These are phyloP conservation scores for Leptodontidium sp. DNA, from an alignment of 2,329 filamentous ascomycete species.

Conservation along the genomic window DNA sequence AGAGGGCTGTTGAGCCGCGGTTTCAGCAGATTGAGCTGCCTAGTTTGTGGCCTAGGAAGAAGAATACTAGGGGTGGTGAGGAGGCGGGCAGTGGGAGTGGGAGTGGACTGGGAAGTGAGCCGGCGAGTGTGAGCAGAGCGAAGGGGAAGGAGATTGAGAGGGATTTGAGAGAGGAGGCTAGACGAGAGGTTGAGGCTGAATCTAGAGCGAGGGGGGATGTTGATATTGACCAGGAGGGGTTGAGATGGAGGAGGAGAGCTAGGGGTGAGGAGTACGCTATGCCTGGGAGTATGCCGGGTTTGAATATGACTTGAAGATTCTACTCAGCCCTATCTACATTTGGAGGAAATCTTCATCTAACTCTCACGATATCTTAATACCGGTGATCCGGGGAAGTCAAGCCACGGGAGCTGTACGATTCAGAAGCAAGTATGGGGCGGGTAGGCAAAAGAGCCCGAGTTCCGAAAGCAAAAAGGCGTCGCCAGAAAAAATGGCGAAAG, in stretches of 20 bases:
- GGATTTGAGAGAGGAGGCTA: conserved; percentile 60
- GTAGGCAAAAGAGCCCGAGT: too few species aligned
- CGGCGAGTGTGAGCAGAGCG: conserved; percentile 58
- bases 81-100: conserved; percentile 53
- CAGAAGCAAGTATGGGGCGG: too few species aligned
- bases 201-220: conserved; percentile 41
- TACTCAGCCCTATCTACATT: not conserved
- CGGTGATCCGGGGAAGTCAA: not conserved
- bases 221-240: conserved; percentile 45
- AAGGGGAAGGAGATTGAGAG: conserved; percentile 62
- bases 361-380: not conserved
- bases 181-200: conserved; percentile 57
- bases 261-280: conserved; percentile 48
- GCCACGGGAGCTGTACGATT: not conserved
- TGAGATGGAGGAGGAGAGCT: conserved; percentile 46
- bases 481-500: not conserved
- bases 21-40: conserved; percentile 89
- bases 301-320: conserved; percentile 38
- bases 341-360: not conserved
- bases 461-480: not conserved
- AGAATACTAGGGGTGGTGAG: conserved; percentile 79
- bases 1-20: conserved; percentile 83
- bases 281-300: conserved; percentile 48
- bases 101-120: conserved; percentile 34
- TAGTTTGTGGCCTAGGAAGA: conserved; percentile 83